Conservation (phyloP, 2,329 filamentous ascomycete genomes). For the Aspergillus ruber region DNA sequence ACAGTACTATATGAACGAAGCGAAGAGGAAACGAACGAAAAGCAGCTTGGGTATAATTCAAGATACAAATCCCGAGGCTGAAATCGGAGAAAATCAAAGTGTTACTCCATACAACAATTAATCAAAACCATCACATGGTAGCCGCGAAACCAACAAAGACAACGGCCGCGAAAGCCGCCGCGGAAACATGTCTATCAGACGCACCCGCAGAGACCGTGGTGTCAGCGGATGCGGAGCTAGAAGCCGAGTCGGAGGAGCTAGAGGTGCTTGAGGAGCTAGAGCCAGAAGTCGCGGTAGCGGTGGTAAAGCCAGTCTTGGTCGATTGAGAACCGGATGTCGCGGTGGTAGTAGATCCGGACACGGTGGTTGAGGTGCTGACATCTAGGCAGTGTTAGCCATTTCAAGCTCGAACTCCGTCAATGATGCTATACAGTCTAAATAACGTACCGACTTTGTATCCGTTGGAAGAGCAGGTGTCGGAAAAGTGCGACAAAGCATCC, state of each 20-base stretch:
- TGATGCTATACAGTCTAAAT: not conserved
- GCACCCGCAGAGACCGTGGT: conserved; percentile 14
- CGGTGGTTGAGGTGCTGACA: conserved; percentile 9
- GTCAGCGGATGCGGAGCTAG: conserved; percentile 5
- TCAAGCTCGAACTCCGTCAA: not conserved
- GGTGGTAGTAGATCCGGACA: conserved; percentile 17
- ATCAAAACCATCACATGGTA: conserved; percentile 22
- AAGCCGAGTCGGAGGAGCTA: conserved; percentile 6
- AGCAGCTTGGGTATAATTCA: not conserved
- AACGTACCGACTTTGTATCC: conserved; percentile 36
- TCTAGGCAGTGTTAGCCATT: conserved; percentile 5
- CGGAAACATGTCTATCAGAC: conserved; percentile 29
- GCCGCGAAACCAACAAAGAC: conserved; percentile 37
- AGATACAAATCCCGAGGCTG: not conserved
- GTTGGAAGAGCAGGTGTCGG: conserved; percentile 31
- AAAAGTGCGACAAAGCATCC: conserved; percentile 33
- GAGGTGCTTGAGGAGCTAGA: conserved; percentile 3
- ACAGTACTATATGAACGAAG: not conserved
- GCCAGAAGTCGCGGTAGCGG: conserved; percentile 10
- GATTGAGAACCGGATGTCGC: conserved; percentile 24
- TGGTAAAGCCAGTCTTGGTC: conserved; percentile 17
- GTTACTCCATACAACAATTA: not conserved
- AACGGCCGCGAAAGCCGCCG: conserved; percentile 32
- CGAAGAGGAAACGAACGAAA: not conserved
- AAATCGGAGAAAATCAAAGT: not conserved